Conservation (phyloP, 2,329 filamentous ascomycete species). For the Pestalotiopsis sp. region DNA sequence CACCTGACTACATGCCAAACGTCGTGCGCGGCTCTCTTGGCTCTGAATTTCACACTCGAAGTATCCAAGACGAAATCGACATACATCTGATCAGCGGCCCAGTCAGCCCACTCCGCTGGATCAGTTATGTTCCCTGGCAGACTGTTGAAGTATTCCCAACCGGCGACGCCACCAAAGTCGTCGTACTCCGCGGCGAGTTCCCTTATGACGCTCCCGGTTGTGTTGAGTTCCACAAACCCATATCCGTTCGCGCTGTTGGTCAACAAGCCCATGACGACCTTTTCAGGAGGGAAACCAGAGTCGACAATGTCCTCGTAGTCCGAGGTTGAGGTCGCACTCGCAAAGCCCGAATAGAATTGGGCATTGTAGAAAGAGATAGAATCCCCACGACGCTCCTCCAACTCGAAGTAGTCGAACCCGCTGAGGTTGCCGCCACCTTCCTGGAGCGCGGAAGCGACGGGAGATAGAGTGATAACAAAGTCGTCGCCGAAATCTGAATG, state of each 20-base stretch:
- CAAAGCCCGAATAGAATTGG: conserved; percentile 94
- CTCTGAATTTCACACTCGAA: not conserved
- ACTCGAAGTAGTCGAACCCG: conserved; percentile 77
- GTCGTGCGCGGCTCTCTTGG: conserved; percentile 11
- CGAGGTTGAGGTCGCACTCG: conserved; percentile 49
- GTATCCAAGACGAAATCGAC: conserved; percentile 16
- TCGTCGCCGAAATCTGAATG: conserved; percentile 67
- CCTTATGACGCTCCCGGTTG: conserved; percentile 45
- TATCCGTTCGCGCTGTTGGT: conserved; percentile 76
- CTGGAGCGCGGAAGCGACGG: conserved; percentile 75
- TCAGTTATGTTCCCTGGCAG: conserved; percentile 62
- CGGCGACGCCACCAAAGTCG: conserved; percentile 84
- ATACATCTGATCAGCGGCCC: conserved; percentile 28
- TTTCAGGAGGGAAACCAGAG: conserved; percentile 71
- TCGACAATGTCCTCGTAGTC: conserved; percentile 55
- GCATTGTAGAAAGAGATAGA: conserved; percentile 85
- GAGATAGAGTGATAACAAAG: conserved; percentile 81
- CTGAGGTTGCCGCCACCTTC: conserved; percentile 64
- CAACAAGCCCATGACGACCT: conserved; percentile 79
- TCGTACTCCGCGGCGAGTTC: conserved; percentile 55
- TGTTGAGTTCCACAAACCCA: conserved; percentile 53
- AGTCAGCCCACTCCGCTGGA: conserved; percentile 77
- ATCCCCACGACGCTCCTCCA: conserved; percentile 68
- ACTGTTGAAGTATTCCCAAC: conserved; percentile 94
- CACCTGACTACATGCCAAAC: conserved; percentile 10